Evolutionary conservation across 2,329 filamentous ascomycete species (phyloP), one percentile per base, ranked within the genome.

Genomic region (Colletotrichum nymphaeae): DNA sequence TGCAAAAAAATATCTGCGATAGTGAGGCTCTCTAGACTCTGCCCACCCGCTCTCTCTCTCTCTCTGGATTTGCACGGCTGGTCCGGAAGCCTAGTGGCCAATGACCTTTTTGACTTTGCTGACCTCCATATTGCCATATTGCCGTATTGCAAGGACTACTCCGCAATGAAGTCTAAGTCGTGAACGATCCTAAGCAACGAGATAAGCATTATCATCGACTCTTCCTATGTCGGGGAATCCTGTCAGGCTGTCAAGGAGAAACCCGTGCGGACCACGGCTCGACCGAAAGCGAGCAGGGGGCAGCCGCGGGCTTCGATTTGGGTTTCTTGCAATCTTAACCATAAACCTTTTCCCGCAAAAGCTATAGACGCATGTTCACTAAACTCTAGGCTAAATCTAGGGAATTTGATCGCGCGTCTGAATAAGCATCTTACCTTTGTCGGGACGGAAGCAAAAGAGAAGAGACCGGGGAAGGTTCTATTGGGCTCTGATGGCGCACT

Each of bases 351-450:
- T 62, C 22, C 46, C 53, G 14, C 42, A 46, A 53, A 58, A 37
- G 35, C 35, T 49, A 49, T 24, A 63, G 37, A 52, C 52, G 59
- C 65, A 63, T 30, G 35, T 53, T 59, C 66, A 59, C n/a, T 49
- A 49, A 11, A 49, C 9, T 52, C 35, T 22, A 28, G 26, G 26
- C 37, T 24, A 9, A 63, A 28, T 42, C 37, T 42, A 19, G 37
- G 37, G 37, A 19, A 42, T 42, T 8, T 35, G 24, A 16, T 11
- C 35, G 22, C 42, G 66, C 55, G 59, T 72, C 69, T 37, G 69
- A 69, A 69, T 64, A 72, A 69, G 66, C 59, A 69, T 64, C 66
- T 64, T 64, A 56, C 42, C n/a, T 63, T 32, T 5, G 19, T 64
- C 37, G 53, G 59, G 66, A 69, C 69, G 59, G 66, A 63, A 22